Base-by-base conservation (phyloP, 495 filamentous ascomycete genomes). In the Amorphotheca resinae region DNA sequence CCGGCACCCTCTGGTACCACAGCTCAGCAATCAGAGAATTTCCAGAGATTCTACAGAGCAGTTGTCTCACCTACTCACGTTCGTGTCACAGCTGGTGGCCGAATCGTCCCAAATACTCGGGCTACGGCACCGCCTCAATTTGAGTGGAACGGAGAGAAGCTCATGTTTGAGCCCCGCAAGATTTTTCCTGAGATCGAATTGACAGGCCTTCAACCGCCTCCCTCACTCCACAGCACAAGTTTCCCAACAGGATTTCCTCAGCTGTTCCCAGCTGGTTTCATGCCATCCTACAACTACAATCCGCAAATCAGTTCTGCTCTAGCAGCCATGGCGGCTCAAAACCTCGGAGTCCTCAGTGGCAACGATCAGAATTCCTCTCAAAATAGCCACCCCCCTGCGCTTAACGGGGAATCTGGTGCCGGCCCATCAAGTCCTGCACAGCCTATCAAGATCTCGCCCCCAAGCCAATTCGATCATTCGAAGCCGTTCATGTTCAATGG, bases 91-190 rank as follows among this genome's bases (percentile, higher is more conserved):
- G 69, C 71, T 42, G 65, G 69, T 42, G 66, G 70, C 30, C 59
- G 64, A 32, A 74, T 76, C 51, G 72, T 76, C 3, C 70, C 72
- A 9, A 76, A 76, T 46, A 72, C 62, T 21, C 68, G 70, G 9
- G 64, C 59, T 26, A 18, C 35, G 9, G 45, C 40, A 20, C 33
- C 50, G 9, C 53, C 50, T 20, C 30, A 38, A 23, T 52, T 59
- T 37, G 39, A 50, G 9, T 54, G 50, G 53, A 55, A 53, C 33
- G 22, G 28, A 9, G 49, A 53, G 3, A 58, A 58, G 18, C 22
- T 28, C 17, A 18, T 25, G 16, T 50, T 58, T 32, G 55, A 55
- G 14, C 23, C 17, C 33, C 28, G 28, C 8, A 42, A 15, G 4
- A 8, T 5, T 14, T 28, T 31, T n/a, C 25, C 43, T 25, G 32